Conservation (phyloP, 768 basidiomycete genomes). For the Symmetrospora coprosmae region DNA sequence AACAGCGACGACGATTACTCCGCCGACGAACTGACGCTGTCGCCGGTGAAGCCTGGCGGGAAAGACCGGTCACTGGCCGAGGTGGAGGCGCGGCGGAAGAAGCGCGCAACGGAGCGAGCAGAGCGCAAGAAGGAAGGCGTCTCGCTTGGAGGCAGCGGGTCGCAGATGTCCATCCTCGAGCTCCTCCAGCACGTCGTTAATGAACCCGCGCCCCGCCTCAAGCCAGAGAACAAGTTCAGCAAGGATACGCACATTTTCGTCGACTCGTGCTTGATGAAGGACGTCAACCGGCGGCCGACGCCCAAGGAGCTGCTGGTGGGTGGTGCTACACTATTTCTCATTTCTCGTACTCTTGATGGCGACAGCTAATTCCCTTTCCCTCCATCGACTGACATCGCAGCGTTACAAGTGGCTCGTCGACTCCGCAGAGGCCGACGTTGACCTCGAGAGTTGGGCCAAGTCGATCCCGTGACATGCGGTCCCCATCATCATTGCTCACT, state of each 20-base stretch:
- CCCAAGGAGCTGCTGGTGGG: conserved; percentile 37
- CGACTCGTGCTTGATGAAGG: conserved; percentile 78
- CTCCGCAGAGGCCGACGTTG: conserved; percentile 49
- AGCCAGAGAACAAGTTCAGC: conserved; percentile 57
- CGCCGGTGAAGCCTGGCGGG: conserved; percentile 25
- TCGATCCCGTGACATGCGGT: conserved; percentile 26
- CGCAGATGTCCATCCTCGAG: conserved; percentile 97
- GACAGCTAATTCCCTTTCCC: background rate
- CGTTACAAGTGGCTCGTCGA: conserved; percentile 61
- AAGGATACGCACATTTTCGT: conserved; percentile 67
- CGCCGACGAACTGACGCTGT: conserved; percentile 24
- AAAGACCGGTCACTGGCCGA: conserved; percentile 23
- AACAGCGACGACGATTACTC: conserved; percentile 38
- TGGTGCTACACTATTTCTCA: conserved; percentile 3
- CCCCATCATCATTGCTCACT: too few relatives aligned
- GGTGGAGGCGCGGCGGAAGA: conserved; percentile 24
- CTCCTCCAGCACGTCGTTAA: conserved; percentile 95
- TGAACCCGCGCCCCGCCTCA: conserved; percentile 82
- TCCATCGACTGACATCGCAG: conserved; percentile 38
- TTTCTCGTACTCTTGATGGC: background rate
- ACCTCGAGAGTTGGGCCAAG: conserved; percentile 61
- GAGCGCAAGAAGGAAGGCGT: conserved; percentile 47
- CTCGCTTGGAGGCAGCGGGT: conserved; percentile 78
- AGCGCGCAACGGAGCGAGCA: conserved; percentile 23
- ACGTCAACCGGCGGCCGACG: conserved; percentile 44